Percentiles rank a stretch among this genome's conserved stretches.
phyloP scores from a whole-genome alignment of 768 basidiomycete species.

The Amanita thiersii region DNA sequence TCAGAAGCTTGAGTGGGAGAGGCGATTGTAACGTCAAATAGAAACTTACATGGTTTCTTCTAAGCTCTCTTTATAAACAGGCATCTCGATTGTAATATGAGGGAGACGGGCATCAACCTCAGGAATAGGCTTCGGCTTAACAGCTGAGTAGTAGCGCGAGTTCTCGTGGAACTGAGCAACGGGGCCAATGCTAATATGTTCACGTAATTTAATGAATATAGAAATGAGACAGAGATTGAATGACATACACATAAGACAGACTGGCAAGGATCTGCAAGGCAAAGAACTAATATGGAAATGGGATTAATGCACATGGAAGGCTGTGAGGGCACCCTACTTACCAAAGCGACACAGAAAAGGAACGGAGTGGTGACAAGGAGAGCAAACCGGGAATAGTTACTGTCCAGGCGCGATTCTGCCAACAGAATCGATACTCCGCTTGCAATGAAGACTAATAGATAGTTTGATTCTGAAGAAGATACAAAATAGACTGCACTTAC shows the following conservation, averaged over 20 bases:
- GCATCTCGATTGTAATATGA: conserved; percentile 75
- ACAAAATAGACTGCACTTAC: conserved; percentile 28
- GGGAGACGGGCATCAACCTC: conserved; percentile 59
- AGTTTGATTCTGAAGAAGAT: conserved; percentile 4
- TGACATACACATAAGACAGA: conserved; percentile 53
- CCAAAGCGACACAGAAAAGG: conserved; percentile 69
- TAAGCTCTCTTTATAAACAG: conserved; percentile 83
- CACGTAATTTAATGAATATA: conserved; percentile 50
- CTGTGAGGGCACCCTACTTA: conserved; percentile 28
- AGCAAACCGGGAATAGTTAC: conserved; percentile 51
- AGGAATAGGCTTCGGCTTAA: conserved; percentile 50
- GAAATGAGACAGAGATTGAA: conserved; percentile 28
- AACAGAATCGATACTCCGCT: conserved; percentile 52
- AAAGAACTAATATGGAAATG: conserved; percentile 67
- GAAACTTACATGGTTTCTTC: conserved; percentile 70
- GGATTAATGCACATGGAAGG: no score
- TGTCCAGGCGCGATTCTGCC: conserved; percentile 63
- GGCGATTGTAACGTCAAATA: not conserved
- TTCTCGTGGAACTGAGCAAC: conserved; percentile 84
- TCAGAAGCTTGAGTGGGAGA: conserved; percentile 10
- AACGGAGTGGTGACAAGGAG: conserved; percentile 61
- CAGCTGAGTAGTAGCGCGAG: conserved; percentile 74
- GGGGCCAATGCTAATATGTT: conserved; percentile 54
- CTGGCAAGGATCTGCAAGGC: conserved; percentile 60
- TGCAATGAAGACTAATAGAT: conserved; percentile 53